A percentile compares a stretch with the other conserved stretches of the same genome.
These are phyloP conservation scores for Acacia acuminata DNA, from an alignment of 306 rosid species.

Conservation along the genomic window DNA sequence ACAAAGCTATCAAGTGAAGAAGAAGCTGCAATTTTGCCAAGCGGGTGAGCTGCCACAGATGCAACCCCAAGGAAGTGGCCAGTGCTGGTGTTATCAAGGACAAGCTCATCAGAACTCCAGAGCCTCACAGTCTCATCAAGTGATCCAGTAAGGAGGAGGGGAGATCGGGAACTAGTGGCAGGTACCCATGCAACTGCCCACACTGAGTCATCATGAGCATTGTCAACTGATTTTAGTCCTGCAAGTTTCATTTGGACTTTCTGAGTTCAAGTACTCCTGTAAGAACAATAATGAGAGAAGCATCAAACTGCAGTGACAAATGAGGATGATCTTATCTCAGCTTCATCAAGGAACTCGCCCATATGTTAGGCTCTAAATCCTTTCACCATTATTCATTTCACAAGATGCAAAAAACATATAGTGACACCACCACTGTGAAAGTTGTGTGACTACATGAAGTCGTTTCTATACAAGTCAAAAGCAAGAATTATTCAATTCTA, in stretches of 20 bases:
- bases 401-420: background rate
- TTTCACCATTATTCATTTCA: background rate
- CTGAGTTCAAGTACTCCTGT: background rate
- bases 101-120: constrained; percentile 66
- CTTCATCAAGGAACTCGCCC: background rate
- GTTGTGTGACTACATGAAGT: background rate
- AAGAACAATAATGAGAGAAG: background rate
- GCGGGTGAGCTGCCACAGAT: constrained; percentile 69
- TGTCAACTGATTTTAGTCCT: constrained; percentile 79
- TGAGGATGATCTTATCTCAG: background rate
- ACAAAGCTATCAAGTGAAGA: constrained; percentile 75
- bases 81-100: constrained; percentile 53
- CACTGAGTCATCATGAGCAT: constrained; percentile 90
- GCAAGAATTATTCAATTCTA: background rate
- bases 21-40: constrained; percentile 63
- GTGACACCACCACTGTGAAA: background rate
- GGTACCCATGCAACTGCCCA: constrained; percentile 97
- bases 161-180: constrained; percentile 66
- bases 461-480: background rate
- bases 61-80: constrained; percentile 76
- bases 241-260: constrained; percentile 75
- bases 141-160: constrained; percentile 85
- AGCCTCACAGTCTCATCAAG: constrained; percentile 92
- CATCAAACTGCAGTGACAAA: background rate
- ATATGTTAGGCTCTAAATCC: background rate